Evolutionary conservation across 2,329 filamentous ascomycete species (phyloP), one percentile per base, ranked within the genome.

Genomic region (Botrytis byssoidea): DNA sequence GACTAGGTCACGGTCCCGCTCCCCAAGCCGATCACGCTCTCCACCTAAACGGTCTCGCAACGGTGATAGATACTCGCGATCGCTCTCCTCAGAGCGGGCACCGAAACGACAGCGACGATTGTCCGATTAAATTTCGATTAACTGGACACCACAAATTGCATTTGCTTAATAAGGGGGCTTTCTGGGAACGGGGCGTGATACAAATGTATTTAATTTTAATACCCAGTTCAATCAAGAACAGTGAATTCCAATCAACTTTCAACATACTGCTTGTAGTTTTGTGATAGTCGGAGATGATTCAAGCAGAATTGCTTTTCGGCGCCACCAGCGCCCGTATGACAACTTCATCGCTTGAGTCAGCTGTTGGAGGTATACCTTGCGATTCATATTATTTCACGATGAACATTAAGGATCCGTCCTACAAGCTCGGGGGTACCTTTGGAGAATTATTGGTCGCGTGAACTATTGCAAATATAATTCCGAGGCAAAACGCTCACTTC

Each of bases 11-110:
- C 51, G 51, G 16, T 57, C n/a, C 5, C 51, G 51, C 51, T 73
- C 67, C 29, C 29, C 68, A 51, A 73, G 72, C 25, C 72, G 77
- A 37, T 79, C 78, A 40, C 37, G 74, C 37, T 76, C 78, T 14
- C 76, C 77, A 37, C 75, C 76, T 20, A 57, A 57, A 57, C 72
- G 77, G 29, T 32, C 51, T 29, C 51, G 51, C 51, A 29, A 29
- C n/a, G 51, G 51, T 6, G 51, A 57, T 32, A 57, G 51, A 18
- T 57, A 57, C 51, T 57, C 51, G 14, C 51, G 51, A 57, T 57
- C 51, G 14, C 51, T 57, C 14, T 57, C 51, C n/a, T 57, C 51
- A 3, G 51, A 57, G 51, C 51, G 51, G n/a, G 51, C 51, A 57
- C 51, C 51, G 3, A 57, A 57, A 57, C 51, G 51, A 29, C 51